Base-by-base conservation (phyloP, 352 stramenopile species). In the Phytophthora ohioensis region DNA sequence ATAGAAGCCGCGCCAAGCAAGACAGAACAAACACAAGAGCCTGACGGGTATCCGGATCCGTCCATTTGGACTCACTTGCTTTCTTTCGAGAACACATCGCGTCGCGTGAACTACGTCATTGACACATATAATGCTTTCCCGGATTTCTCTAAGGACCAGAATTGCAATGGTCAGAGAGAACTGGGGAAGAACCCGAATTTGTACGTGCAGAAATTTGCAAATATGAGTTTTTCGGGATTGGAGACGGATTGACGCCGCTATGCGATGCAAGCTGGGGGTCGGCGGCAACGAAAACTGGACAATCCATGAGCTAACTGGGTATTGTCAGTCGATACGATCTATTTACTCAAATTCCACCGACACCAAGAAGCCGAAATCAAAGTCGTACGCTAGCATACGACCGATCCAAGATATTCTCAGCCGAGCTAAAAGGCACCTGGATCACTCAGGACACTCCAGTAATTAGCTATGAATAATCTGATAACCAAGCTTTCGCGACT, bases 61-160 rank as follows among this genome's bases (percentile, higher is more conserved):
- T 65, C 66, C 6, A 78, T 91, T 61, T 87, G 83, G 78, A 91
- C 84, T 4, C 82, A 91, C 48, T 54, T 93, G 45, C 59, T 88
- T 59, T 76, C 82, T n/a, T 84, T 92, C 71, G 81, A 84, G 52
- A 73, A 65, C 8, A 80, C 67, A 7, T 76, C 72, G 0, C 56
- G 52, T 3, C 67, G 71, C 1, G 48, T 34, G 15, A 69, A 86
- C 45, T 91, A 85, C 61, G 52, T 69, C 17, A 76, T 91, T 43
- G 77, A 89, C 43, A 87, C 85, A 55, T 91, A 78, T 48, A 73
- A 84, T 27, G 75, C 59, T 17, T 49, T 59, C 11, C 58, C 69
- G 7, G 61, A 63, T 6, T 81, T 85, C 38, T 61, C 74, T 4
- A 61, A 75, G n/a, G 67, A 73, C 12, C 82, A 88, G 66, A 82